Conservation (phyloP, 1,284 basidiomycete genomes). For the Mycosarcoma mackinlayi region DNA sequence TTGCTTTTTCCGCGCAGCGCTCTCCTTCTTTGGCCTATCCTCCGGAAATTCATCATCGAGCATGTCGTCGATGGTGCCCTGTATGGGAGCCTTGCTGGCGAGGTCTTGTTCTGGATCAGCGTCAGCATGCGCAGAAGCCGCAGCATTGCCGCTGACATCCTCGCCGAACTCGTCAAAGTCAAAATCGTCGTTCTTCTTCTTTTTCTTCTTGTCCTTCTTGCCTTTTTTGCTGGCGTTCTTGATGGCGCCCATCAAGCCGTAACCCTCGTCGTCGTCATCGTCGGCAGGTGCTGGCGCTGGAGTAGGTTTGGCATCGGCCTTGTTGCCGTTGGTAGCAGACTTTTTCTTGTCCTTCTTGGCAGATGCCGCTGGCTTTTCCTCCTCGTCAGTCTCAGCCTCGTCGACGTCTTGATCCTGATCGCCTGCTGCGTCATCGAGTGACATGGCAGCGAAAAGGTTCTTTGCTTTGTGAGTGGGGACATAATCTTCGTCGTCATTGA, state of each 20-base stretch:
- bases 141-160: constrained; percentile 54
- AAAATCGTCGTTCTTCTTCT: constrained; percentile 61
- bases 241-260: constrained; percentile 58
- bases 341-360: constrained; percentile 42
- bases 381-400: constrained; percentile 10
- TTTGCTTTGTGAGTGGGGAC: constrained; percentile 28
- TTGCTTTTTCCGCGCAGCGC: constrained; percentile 29
- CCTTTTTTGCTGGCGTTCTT: constrained; percentile 52
- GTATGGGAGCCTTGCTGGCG: constrained; percentile 47
- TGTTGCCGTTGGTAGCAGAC: constrained; percentile 25
- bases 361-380: constrained; percentile 16
- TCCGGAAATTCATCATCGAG: constrained; percentile 53
- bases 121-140: constrained; percentile 18
- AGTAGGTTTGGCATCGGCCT: constrained; percentile 16
- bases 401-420: constrained; percentile 31
- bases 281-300: constrained; percentile 26
- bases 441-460: constrained; percentile 48
- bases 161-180: constrained; percentile 62
- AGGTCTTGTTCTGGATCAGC: constrained; percentile 27
- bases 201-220: constrained; percentile 62
- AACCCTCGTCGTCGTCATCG: constrained; percentile 55
- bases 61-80: constrained; percentile 47
- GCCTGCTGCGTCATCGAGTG: constrained; percentile 35
- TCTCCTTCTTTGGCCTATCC: constrained; percentile 41
- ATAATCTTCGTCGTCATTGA: constrained; percentile 15